Conservation (phyloP, 805 yeast species). For the Metschnikowia koreensis region DNA sequence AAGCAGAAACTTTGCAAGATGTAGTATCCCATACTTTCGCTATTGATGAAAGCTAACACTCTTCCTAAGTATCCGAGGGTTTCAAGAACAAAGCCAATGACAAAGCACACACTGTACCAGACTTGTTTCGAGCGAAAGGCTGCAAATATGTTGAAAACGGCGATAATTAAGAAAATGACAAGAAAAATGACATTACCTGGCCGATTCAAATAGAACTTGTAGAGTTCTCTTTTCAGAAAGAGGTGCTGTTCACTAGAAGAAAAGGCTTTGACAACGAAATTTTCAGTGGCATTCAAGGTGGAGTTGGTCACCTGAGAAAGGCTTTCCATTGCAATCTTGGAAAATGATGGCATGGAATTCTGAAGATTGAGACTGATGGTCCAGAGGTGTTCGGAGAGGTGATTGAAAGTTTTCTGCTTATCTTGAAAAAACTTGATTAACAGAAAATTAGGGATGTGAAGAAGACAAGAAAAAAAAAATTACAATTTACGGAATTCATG, state of each 20-base stretch:
- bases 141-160: conserved; percentile 29
- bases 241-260: not conserved
- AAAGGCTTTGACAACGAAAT: not conserved
- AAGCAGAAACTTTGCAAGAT: conserved; percentile 35
- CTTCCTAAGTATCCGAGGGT: conserved; percentile 41
- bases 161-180: conserved; percentile 25
- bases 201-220: conserved; percentile 22
- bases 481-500: too few relatives aligned
- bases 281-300: too few relatives aligned
- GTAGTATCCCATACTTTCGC: conserved; percentile 21
- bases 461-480: too few relatives aligned
- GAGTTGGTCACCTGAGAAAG: too few relatives aligned
- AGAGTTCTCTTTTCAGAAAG: conserved; percentile 26
- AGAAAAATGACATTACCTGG: conserved; percentile 35
- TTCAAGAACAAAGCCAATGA: conserved; percentile 37
- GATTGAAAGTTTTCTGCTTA: too few relatives aligned
- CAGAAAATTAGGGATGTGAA: too few relatives aligned
- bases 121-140: conserved; percentile 32
- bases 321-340: too few relatives aligned
- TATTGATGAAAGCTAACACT: conserved; percentile 28
- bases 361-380: too few relatives aligned
- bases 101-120: conserved; percentile 40
- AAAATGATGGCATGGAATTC: too few relatives aligned
- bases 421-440: too few relatives aligned
- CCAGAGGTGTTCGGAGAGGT: too few relatives aligned